phyloP scores from a whole-genome alignment of 202 grass and related monocot species.

The Carex arenaria region DNA sequence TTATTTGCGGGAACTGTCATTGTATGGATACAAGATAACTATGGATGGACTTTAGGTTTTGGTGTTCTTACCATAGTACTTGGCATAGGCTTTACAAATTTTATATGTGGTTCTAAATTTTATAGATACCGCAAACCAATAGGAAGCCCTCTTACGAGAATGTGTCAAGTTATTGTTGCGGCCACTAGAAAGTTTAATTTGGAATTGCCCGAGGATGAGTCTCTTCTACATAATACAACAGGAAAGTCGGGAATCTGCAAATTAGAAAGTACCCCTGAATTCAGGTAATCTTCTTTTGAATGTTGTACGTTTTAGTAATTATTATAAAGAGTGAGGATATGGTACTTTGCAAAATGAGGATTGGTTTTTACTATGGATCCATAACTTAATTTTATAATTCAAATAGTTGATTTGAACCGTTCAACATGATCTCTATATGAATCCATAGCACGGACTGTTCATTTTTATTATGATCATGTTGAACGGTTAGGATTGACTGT shows the following conservation, averaged over 20 bases:
- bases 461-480: too few species aligned
- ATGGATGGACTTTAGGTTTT: conserved; percentile 30
- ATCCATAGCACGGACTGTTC: too few species aligned
- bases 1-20: conserved; percentile 17
- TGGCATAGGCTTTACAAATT: neutral
- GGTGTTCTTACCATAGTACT: conserved; percentile 27
- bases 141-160: conserved; percentile 33
- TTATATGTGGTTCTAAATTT: conserved; percentile 3
- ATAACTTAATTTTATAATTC: too few species aligned
- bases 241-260: neutral
- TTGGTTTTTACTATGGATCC: too few species aligned
- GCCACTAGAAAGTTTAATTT: conserved; percentile 24
- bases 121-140: conserved; percentile 22
- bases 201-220: neutral
- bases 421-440: too few species aligned
- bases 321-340: too few species aligned
- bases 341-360: too few species aligned
- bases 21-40: conserved; percentile 34
- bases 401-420: too few species aligned
- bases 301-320: neutral
- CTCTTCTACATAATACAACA: neutral
- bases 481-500: too few species aligned
- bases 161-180: conserved; percentile 32
- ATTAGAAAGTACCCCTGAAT: conserved; percentile 2
- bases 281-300: conserved; percentile 9